These are phyloP conservation scores for Metschnikowia picachoensis DNA, from an alignment of 805 yeast genomes.

Conservation along the genomic window DNA sequence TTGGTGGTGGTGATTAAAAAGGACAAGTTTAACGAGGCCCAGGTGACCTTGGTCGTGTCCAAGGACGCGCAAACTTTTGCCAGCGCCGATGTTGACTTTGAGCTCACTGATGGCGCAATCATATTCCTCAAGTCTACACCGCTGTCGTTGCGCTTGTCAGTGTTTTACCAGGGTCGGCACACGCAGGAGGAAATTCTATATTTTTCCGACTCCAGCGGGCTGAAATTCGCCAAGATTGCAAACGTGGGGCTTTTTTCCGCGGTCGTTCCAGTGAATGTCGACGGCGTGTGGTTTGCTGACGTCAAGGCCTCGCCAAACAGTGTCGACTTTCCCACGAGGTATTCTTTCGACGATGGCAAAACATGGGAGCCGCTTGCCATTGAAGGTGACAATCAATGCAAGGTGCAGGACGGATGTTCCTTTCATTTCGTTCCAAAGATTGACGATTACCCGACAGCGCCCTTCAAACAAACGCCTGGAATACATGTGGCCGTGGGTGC, in stretches of 20 bases:
- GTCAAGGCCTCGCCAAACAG: conserved; percentile 18
- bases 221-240: conserved; percentile 44
- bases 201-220: conserved; percentile 58
- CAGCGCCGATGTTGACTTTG: conserved; percentile 38
- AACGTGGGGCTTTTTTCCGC: conserved; percentile 34
- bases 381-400: conserved; percentile 42
- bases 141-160: conserved; percentile 31
- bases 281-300: conserved; percentile 61
- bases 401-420: conserved; percentile 46
- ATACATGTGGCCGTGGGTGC: conserved; percentile 32
- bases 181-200: conserved; percentile 34
- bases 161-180: conserved; percentile 16
- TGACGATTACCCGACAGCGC: conserved; percentile 5
- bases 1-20: conserved; percentile 36
- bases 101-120: conserved; percentile 33
- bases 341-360: conserved; percentile 51
- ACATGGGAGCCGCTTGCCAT: conserved; percentile 49
- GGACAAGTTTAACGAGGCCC: conserved; percentile 41
- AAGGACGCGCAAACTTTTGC: conserved; percentile 42
- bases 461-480: conserved; percentile 46
- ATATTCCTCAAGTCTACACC: conserved; percentile 36
- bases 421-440: conserved; percentile 28
- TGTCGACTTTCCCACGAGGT: conserved; percentile 18
- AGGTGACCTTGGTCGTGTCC: conserved; percentile 41
- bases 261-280: conserved; percentile 47